phyloP scores from a whole-genome alignment of 345 rosid genomes.

The Salix koriyanagi region DNA sequence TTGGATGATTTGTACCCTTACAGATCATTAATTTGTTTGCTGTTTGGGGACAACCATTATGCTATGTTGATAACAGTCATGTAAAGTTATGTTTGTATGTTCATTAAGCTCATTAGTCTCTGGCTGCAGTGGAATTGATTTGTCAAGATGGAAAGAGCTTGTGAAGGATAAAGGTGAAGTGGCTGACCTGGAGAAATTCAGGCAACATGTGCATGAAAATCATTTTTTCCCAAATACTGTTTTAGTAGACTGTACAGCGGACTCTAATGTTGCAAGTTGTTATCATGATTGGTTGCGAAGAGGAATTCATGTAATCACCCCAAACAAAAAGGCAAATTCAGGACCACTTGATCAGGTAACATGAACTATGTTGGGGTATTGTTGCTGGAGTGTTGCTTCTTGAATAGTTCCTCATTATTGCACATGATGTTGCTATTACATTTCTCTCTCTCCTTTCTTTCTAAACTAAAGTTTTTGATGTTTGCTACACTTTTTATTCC shows the following conservation, averaged over 20 bases:
- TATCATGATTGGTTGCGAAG: conserved; percentile 83
- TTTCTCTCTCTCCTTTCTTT: no score
- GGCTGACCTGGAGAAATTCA: conserved; percentile 72
- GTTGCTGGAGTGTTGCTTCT: not conserved
- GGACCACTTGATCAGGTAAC: conserved; percentile 96
- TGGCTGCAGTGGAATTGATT: conserved; percentile 65
- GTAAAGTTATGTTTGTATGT: not conserved
- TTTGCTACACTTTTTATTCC: not conserved
- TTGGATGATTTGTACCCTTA: not conserved
- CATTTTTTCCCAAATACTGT: conserved; percentile 94
- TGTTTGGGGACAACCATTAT: not conserved
- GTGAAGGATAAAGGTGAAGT: conserved; percentile 58
- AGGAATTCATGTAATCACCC: conserved; percentile 96
- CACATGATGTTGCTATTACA: not conserved
- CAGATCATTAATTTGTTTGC: not conserved
- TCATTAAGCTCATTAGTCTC: conserved; percentile 5
- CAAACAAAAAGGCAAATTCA: conserved; percentile 95
- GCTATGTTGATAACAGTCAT: not conserved
- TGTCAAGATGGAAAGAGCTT: conserved; percentile 83
- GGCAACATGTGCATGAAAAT: conserved; percentile 77
- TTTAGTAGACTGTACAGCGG: conserved; percentile 97
- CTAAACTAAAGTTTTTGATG: not conserved
- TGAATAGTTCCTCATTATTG: not conserved
- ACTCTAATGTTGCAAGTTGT: conserved; percentile 63
- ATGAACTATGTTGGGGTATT: not conserved